Percentiles rank a stretch among this genome's conserved stretches.
Conservation (phyloP, 148 eudicot genomes). For the Rhododendron ferrugineum region DNA sequence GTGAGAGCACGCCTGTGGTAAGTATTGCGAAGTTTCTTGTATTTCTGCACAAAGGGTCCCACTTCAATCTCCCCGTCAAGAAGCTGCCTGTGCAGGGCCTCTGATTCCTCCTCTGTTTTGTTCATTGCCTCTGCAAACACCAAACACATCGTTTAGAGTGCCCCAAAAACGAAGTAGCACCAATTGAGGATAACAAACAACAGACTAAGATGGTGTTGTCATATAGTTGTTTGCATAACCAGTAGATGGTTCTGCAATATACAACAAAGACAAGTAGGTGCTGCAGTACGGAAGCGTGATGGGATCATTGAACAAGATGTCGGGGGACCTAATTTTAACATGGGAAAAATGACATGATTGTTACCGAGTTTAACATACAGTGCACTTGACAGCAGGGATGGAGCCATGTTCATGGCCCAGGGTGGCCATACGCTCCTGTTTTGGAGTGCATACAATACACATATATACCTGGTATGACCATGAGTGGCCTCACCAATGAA, state of each 20-base stretch:
- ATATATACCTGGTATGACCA: neutral
- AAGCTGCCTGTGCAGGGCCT: slow-evolving; percentile 65
- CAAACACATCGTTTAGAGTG: neutral
- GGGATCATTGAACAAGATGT: neutral
- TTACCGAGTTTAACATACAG: neutral
- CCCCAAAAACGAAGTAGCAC: neutral
- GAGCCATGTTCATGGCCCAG: neutral
- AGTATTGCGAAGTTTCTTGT: slow-evolving; percentile 58
- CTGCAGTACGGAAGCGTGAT: neutral
- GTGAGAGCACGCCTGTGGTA: slow-evolving; percentile 75
- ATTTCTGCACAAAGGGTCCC: slow-evolving; percentile 62
- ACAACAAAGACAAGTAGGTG: neutral
- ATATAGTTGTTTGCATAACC: neutral
- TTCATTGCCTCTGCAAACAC: slow-evolving; percentile 64
- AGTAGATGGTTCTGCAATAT: neutral
- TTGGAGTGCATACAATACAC: neutral
- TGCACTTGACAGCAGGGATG: neutral
- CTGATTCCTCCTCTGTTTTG: slow-evolving; percentile 76
- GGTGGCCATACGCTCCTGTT: neutral
- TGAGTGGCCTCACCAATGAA: neutral
- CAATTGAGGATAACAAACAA: neutral
- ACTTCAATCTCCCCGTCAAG: slow-evolving; percentile 72
- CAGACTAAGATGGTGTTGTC: neutral
- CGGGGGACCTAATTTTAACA: neutral
- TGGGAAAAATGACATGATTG: neutral